These are phyloP conservation scores for Citrus glauca DNA, from an alignment of 345 rosid species.

Conservation along the genomic window DNA sequence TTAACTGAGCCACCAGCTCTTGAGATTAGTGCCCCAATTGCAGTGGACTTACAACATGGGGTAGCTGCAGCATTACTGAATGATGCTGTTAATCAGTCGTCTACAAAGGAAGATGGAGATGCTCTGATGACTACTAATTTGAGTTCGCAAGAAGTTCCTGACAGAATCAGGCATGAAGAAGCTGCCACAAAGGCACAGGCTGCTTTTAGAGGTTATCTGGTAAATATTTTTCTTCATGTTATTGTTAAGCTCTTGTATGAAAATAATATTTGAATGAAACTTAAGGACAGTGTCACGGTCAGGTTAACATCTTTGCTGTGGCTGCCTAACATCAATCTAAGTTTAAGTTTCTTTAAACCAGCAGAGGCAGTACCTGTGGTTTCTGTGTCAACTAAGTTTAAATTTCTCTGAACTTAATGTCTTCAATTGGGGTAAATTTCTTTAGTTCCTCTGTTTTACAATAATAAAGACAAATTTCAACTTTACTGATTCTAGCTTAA, in stretches of 20 bases:
- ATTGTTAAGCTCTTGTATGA: not conserved
- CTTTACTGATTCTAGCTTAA: constrained; percentile 14
- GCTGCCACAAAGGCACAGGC: constrained; percentile 70
- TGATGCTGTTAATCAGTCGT: constrained; percentile 18
- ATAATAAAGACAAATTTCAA: not conserved
- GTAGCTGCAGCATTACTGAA: constrained; percentile 23
- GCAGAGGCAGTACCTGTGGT: not conserved
- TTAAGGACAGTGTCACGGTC: not conserved
- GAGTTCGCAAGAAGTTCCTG: constrained; percentile 38
- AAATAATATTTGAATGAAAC: not conserved
- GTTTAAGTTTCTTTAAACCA: not conserved
- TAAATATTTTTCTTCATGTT: constrained; percentile 22
- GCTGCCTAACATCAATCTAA: not conserved
- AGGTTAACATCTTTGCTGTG: not conserved
- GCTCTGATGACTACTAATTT: not conserved
- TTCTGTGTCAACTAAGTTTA: not conserved
- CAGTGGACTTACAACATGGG: constrained; percentile 22
- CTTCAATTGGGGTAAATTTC: not conserved
- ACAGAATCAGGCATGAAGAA: constrained; percentile 40
- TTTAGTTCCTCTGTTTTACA: not conserved
- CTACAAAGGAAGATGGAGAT: constrained; percentile 17
- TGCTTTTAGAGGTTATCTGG: constrained; percentile 74
- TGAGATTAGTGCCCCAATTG: constrained; percentile 22
- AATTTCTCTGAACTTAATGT: not conserved
- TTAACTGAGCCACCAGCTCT: constrained; percentile 28